Conservation (phyloP, 106 monocot species). For the Phalaenopsis aphrodite region DNA sequence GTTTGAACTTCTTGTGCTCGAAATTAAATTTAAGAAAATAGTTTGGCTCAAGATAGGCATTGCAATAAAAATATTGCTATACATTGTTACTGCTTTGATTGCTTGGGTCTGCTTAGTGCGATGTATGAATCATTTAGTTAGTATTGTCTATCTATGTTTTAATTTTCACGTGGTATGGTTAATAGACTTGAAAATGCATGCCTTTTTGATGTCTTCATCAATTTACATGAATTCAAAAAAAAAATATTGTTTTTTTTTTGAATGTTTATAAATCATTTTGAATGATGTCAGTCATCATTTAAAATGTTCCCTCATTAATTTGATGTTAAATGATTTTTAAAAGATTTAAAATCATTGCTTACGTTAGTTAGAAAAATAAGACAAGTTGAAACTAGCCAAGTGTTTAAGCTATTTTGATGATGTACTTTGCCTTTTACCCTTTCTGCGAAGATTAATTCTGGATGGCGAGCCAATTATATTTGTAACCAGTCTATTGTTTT, state of each 20-base stretch:
- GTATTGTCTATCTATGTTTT: too few species aligned
- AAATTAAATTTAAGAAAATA: too few species aligned
- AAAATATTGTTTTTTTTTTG: neutral
- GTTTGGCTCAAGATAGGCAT: neutral
- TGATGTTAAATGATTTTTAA: neutral
- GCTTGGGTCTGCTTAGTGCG: neutral
- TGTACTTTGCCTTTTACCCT: neutral
- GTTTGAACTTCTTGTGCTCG: too few species aligned
- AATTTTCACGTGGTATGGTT: too few species aligned
- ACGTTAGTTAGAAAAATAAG: neutral
- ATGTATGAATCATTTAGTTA: too few species aligned
- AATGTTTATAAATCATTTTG: neutral
- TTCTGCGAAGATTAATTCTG: neutral
- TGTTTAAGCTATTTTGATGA: constrained; percentile 1
- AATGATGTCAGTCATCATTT: neutral
- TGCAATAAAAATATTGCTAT: neutral
- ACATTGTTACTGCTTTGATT: neutral
- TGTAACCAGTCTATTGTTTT: neutral
- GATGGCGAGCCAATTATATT: neutral
- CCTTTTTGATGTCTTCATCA: neutral
- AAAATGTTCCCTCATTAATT: neutral
- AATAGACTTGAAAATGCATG: neutral
- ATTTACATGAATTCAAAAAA: neutral
- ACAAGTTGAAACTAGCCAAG: neutral
- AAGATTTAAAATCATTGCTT: neutral